A percentile compares a stretch with the other conserved stretches of the same genome.
These are phyloP conservation scores for Jamesozyma jinghongensis DNA, from an alignment of 805 yeast genomes.

Conservation along the genomic window DNA sequence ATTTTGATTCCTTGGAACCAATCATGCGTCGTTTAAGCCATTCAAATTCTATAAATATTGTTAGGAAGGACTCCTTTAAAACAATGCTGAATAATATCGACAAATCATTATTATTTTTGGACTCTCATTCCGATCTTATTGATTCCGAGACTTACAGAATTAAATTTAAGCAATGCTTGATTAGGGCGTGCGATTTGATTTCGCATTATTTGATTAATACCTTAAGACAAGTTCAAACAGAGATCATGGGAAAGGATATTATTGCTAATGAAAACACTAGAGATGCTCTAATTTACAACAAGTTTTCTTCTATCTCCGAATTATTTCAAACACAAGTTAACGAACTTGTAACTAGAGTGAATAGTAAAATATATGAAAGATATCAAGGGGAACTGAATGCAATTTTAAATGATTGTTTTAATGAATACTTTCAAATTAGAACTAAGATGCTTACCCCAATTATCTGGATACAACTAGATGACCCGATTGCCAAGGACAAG, in stretches of 20 bases:
- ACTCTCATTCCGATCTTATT: conserved; percentile 48
- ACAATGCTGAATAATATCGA: conserved; percentile 52
- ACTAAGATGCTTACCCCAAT: conserved; percentile 38
- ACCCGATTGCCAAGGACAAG: conserved; percentile 14
- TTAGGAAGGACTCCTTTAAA: conserved; percentile 48
- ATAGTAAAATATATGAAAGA: conserved; percentile 36
- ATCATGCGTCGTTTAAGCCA: conserved; percentile 61
- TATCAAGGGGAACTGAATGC: conserved; percentile 51
- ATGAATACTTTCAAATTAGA: conserved; percentile 54
- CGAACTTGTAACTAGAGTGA: conserved; percentile 29
- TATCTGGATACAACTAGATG: conserved; percentile 32
- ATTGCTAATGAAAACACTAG: conserved; percentile 30
- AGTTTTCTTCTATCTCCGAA: conserved; percentile 43
- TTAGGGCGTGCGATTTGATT: conserved; percentile 68
- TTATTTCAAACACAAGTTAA: conserved; percentile 32
- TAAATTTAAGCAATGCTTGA: conserved; percentile 74
- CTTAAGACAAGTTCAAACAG: conserved; percentile 30
- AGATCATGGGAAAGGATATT: conserved; percentile 22
- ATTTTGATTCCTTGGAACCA: conserved; percentile 63
- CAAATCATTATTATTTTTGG: conserved; percentile 52
- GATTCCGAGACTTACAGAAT: conserved; percentile 62
- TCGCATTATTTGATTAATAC: conserved; percentile 49
- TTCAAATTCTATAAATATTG: conserved; percentile 55
- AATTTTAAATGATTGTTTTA: conserved; percentile 45
- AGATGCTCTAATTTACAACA: conserved; percentile 58